Conservation (phyloP, 1,284 basidiomycete genomes). For the Pseudomicrostroma phylloplanum region DNA sequence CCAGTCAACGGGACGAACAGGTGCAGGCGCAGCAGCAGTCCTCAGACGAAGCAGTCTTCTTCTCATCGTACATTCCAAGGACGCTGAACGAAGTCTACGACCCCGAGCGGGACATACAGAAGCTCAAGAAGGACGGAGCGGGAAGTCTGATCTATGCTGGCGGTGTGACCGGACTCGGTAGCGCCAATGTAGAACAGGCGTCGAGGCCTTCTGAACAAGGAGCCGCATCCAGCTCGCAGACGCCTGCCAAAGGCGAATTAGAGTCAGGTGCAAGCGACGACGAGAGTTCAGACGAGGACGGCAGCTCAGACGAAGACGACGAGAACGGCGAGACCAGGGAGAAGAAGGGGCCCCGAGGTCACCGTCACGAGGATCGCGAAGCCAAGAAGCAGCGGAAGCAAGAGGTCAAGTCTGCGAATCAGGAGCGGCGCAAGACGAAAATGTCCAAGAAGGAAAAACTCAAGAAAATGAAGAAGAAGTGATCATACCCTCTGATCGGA, state of each 20-base stretch:
- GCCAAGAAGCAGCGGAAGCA: constrained; percentile 22
- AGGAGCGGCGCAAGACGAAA: constrained; percentile 43
- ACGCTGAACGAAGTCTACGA: constrained; percentile 48
- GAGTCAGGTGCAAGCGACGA: neutral
- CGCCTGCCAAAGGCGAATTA: neutral
- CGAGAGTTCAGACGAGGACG: constrained; percentile 9
- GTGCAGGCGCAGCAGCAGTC: constrained; percentile 11
- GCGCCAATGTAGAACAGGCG: constrained; percentile 3
- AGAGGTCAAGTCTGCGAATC: constrained; percentile 18
- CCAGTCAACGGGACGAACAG: neutral
- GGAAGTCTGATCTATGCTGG: constrained; percentile 21
- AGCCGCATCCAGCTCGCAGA: neutral
- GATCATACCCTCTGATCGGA: too few species aligned
- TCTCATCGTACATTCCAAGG: constrained; percentile 42
- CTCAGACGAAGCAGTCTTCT: constrained; percentile 42
- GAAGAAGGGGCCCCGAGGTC: constrained; percentile 15
- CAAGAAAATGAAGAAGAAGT: constrained; percentile 37
- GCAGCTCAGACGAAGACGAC: constrained; percentile 13
- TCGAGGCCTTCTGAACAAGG: neutral
- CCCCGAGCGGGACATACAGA: constrained; percentile 22
- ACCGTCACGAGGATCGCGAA: constrained; percentile 23
- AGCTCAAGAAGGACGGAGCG: constrained; percentile 12
- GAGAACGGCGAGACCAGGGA: constrained; percentile 10
- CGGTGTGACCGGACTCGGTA: constrained; percentile 22
- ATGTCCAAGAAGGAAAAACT: constrained; percentile 49